Evolutionary conservation across 2,329 filamentous ascomycete species (phyloP), one percentile per base, ranked within the genome.

Genomic region (Orbilia quercus): DNA sequence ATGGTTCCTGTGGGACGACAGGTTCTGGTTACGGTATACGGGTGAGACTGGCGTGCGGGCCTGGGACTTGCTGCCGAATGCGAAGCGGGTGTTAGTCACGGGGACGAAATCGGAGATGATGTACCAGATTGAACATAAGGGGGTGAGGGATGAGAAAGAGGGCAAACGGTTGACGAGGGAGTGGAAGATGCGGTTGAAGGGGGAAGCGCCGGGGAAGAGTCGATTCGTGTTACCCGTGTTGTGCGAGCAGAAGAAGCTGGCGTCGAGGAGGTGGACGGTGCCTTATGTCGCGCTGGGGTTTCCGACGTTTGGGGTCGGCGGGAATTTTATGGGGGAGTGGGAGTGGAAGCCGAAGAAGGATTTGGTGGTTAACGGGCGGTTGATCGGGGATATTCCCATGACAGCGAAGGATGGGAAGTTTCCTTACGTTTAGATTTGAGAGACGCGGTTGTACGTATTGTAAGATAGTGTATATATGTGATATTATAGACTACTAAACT

Each of bases 261-360:
- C 36, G 18, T 22, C 28, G 45, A 73, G 48, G 40, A 4, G 14
- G 47, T 73, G 60, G 69, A 54, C 54, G 54, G 54, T 60, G n/a
- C 69, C 69, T 14, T 66, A 66, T 44, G 4, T 4, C 2, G 47
- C 47, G 0, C 23, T 66, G 0, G 51, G 60, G 2, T 73, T 73
- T 53, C 69, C 69, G 22, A 73, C 69, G 2, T 73, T 73, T 36
- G 60, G 50, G 4, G 16, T 73, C 3, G 69, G 60, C 6, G 36
- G 40, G 5, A 23, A 45, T 6, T 34, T 28, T 44, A 58, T 64
- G 53, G 67, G 67, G 7, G 9, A 44, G 18, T 73, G 69, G 69
- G 69, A 73, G n/a, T 73, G 69, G 69, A 59, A 63, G 54, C 54
- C 63, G 20, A 73, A 73, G 54, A 65, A 50, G 50, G 44, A 66